Percentiles rank a stretch among this genome's conserved stretches.
Evolutionary conservation across 768 basidiomycete species (phyloP).

Genomic region (Brasilioporus rufonigricans): DNA sequence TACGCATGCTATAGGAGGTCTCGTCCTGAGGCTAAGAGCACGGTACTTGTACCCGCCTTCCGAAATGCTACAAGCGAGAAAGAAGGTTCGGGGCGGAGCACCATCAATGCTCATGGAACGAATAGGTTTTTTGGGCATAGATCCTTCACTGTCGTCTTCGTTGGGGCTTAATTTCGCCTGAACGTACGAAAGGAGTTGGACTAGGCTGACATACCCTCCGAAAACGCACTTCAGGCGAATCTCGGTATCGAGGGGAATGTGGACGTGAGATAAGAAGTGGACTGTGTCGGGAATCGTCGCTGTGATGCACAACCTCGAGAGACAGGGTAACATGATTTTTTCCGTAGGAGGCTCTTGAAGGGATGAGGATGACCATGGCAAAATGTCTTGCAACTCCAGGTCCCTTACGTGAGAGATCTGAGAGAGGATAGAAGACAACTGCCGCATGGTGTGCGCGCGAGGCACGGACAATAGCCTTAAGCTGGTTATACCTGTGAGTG

Average conservation of each 20-base stretch:
- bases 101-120: neutral
- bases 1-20: neutral
- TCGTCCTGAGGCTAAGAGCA: neutral
- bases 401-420: neutral
- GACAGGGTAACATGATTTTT: neutral
- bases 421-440: neutral
- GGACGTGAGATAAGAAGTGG: neutral
- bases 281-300: neutral
- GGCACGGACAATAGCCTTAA: neutral
- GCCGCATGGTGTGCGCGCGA: neutral
- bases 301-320: neutral
- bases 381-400: neutral
- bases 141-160: neutral
- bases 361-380: neutral
- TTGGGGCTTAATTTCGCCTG: neutral
- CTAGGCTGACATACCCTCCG: neutral
- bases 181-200: slow-evolving; percentile 1
- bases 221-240: neutral
- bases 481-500: neutral
- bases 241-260: neutral
- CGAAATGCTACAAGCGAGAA: neutral
- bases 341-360: neutral
- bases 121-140: neutral
- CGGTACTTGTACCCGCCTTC: neutral
- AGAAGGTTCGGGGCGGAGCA: neutral